Evolutionary conservation across 116 monocot genomes (phyloP).

Genomic region (Posidonia oceanica): DNA sequence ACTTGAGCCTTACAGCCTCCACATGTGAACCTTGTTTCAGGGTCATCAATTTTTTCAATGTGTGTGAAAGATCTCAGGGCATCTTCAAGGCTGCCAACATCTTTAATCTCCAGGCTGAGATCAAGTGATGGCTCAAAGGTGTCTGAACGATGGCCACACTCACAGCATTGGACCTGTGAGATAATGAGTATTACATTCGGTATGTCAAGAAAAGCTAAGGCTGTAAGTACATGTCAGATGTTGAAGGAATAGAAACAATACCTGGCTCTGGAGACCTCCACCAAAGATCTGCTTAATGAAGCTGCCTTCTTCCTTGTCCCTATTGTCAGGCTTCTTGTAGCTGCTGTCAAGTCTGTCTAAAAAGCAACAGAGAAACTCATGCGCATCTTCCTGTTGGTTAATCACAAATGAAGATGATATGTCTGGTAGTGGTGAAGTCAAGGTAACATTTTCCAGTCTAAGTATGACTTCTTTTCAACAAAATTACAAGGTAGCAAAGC

Average conservation of each 20-base stretch:
- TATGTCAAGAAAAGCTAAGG: background rate
- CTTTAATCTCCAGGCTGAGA: conserved; percentile 68
- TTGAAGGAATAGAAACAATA: conserved; percentile 6
- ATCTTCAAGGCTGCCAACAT: conserved; percentile 29
- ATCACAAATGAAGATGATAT: conserved; percentile 50
- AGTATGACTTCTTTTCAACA: background rate
- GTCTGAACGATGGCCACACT: conserved; percentile 57
- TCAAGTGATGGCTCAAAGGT: conserved; percentile 57
- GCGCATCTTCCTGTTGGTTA: conserved; percentile 69
- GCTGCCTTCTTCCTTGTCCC: conserved; percentile 18
- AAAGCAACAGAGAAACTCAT: conserved; percentile 59
- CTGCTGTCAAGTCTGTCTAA: conserved; percentile 40
- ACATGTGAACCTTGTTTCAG: conserved; percentile 49
- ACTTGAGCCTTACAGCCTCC: conserved; percentile 48
- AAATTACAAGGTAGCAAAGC: background rate
- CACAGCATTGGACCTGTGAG: conserved; percentile 51
- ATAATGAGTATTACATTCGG: background rate
- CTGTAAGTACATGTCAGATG: background rate
- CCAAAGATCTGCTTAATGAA: conserved; percentile 61
- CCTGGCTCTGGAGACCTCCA: conserved; percentile 66
- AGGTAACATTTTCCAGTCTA: conserved; percentile 1
- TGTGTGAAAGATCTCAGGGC: conserved; percentile 64
- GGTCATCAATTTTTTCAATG: conserved; percentile 56
- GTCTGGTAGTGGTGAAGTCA: conserved; percentile 39
- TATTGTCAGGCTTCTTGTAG: conserved; percentile 17